These are phyloP conservation scores for Phytomonas sp. DNA, from an alignment of 208 protist genomes.

Conservation along the genomic window DNA sequence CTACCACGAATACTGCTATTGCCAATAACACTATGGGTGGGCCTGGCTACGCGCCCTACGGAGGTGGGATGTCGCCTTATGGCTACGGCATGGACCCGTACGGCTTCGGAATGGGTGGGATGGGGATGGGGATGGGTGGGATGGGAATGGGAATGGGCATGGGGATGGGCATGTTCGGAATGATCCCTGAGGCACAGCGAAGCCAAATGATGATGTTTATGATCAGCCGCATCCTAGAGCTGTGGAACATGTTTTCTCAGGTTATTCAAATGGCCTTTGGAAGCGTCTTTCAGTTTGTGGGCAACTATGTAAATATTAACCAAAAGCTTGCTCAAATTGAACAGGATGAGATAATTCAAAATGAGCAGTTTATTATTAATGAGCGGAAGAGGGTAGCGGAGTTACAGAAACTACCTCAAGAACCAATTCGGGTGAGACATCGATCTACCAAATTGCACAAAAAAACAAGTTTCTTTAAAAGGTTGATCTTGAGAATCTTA, in stretches of 20 bases:
- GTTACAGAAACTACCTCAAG: conserved; percentile 26
- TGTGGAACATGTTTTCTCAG: conserved; percentile 80
- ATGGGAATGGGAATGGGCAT: conserved; percentile 45
- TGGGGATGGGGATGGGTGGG: conserved; percentile 31
- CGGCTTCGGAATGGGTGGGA: conserved; percentile 28
- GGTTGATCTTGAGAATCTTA: conserved; percentile 23
- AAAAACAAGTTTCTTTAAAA: conserved; percentile 22
- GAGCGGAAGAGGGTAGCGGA: conserved; percentile 27
- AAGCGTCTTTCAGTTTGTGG: conserved; percentile 72
- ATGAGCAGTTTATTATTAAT: conserved; percentile 33
- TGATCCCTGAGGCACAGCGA: conserved; percentile 77
- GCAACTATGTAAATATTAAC: conserved; percentile 73
- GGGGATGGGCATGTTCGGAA: conserved; percentile 60
- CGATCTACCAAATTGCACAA: conserved; percentile 10
- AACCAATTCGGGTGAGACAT: conserved; percentile 24
- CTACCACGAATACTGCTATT: conserved; percentile 4
- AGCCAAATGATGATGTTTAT: conserved; percentile 87
- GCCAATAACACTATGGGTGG: conserved; percentile 10
- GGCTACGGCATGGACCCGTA: conserved; percentile 19
- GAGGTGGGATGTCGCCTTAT: conserved; percentile 19
- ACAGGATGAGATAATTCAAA: conserved; percentile 39
- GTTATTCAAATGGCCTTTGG: conserved; percentile 80
- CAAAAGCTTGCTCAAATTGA: conserved; percentile 43
- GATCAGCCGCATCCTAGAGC: conserved; percentile 72
- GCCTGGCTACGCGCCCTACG: conserved; percentile 16